phyloP scores from a whole-genome alignment of 257 asterid species.

The Solanum appendiculatum region DNA sequence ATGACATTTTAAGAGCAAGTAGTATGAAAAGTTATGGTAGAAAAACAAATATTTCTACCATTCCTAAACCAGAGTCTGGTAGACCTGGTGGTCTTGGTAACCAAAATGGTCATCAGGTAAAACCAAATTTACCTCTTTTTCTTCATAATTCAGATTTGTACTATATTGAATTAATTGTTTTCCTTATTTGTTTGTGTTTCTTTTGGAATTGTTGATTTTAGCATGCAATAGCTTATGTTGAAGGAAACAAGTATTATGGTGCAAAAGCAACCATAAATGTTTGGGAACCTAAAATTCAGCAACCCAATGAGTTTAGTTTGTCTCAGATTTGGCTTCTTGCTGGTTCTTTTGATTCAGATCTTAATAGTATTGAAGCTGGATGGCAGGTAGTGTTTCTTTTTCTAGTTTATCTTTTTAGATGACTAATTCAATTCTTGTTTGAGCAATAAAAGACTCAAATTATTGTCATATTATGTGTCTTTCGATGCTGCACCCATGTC shows the following conservation, averaged over 20 bases:
- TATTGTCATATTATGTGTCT: not conserved
- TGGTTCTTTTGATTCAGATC: conserved; percentile 66
- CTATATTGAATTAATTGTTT: conserved; percentile 4
- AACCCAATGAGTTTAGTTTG: conserved; percentile 72
- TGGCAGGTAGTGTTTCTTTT: conserved; percentile 50
- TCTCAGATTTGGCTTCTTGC: conserved; percentile 88
- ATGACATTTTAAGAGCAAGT: conserved; percentile 59
- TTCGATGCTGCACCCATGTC: not conserved
- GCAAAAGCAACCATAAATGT: conserved; percentile 85
- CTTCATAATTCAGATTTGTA: not conserved
- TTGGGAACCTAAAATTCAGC: conserved; percentile 78
- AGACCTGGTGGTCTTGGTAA: conserved; percentile 38
- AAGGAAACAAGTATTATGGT: conserved; percentile 70
- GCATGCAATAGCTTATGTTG: conserved; percentile 82
- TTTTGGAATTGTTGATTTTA: conserved; percentile 42
- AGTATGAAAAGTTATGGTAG: conserved; percentile 51
- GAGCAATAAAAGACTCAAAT: not conserved
- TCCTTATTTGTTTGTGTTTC: conserved; percentile 13
- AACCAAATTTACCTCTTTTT: not conserved
- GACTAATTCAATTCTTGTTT: not conserved
- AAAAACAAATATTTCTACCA: conserved; percentile 32
- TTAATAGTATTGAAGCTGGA: conserved; percentile 88
- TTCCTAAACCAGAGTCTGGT: conserved; percentile 42
- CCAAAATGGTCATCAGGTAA: conserved; percentile 87
- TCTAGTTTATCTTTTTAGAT: not conserved